Evolutionary conservation across 305 asterid genomes (phyloP).

Genomic region (Solanum hybrid): DNA sequence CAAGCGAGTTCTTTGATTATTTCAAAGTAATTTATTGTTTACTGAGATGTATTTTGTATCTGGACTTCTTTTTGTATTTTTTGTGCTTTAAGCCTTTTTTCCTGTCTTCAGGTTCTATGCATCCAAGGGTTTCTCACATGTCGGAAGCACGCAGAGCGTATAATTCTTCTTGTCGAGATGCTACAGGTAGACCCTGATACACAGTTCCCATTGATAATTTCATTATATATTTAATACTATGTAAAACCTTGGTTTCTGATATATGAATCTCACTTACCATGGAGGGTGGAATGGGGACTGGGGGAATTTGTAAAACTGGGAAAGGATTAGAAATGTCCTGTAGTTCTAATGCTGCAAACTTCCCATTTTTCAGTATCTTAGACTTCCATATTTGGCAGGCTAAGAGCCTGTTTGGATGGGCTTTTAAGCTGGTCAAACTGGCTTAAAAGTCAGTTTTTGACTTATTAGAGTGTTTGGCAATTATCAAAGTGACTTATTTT

Average conservation of each 20-base stretch:
- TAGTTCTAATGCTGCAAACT: not conserved
- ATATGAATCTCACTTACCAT: not conserved
- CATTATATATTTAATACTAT: not conserved
- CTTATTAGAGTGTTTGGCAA: too few species aligned
- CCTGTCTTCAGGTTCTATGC: slow-evolving; percentile 68
- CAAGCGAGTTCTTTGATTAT: slow-evolving; percentile 94
- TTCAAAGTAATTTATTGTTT: slow-evolving; percentile 46
- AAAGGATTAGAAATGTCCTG: slow-evolving; percentile 1
- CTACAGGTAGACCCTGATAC: slow-evolving; percentile 50
- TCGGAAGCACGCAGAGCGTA: slow-evolving; percentile 93
- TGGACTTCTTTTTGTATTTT: not conserved
- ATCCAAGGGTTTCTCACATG: slow-evolving; percentile 96
- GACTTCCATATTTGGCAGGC: not conserved
- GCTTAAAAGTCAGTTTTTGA: too few species aligned
- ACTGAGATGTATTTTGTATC: not conserved
- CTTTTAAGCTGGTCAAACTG: too few species aligned
- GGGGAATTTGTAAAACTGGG: not conserved
- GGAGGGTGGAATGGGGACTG: not conserved
- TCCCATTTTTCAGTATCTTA: not conserved
- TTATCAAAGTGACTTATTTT: too few species aligned
- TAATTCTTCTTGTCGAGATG: slow-evolving; percentile 98
- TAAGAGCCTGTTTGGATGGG: too few species aligned
- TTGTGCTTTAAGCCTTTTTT: slow-evolving; percentile 4
- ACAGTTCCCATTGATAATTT: not conserved
- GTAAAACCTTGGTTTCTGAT: not conserved